Base-by-base conservation (phyloP, 1,139 yeast species). In the Debaryomycetaceae sp. region DNA sequence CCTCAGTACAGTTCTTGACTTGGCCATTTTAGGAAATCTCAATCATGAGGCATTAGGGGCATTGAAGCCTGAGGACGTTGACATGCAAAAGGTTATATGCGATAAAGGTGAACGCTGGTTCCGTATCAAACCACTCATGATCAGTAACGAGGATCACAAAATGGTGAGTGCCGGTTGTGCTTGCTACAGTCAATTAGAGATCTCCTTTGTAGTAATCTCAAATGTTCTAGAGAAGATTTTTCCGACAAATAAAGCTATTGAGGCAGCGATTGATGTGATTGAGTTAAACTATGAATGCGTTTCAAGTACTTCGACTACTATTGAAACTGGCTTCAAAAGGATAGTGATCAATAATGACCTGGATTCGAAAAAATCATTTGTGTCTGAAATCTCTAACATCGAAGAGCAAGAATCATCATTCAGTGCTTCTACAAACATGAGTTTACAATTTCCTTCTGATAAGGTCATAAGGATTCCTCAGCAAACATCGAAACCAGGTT, bases 111-210 rank as follows among this genome's bases (percentile, higher is more conserved):
- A 27, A 7, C 8, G 11, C 8, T 27, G 31, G 31, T 27, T 8
- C 31, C 11, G 11, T 3, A 27, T 27, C 8, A 27, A 27, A 11
- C 11, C 31, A 8, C 31, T 27, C 31, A 27, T 27, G 8, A 8
- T 8, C 11, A 27, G 31, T 27, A 11, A 27, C 8, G 31, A 27
- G 8, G 31, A 27, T 4, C 8, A 27, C 11, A 27, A 27, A 27
- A 27, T 11, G 11, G 11, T 27, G 31, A 27, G 31, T 27, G 31
- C 31, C 8, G 31, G 31, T 27, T 7, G 11, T 8, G 31, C 31
- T 27, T 27, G 31, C 11, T 40, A 52, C 8, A 45, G 55, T n/a
- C 69, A 64, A 46, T 11, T 64, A 6, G 39, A 41, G 2, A 20
- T 62, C 5, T 43, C 43, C 7, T 51, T 55, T 6, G 40, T 44